These are phyloP conservation scores for Calamus simplicifolius DNA, from an alignment of 176 grass and related monocot species.

Conservation along the genomic window DNA sequence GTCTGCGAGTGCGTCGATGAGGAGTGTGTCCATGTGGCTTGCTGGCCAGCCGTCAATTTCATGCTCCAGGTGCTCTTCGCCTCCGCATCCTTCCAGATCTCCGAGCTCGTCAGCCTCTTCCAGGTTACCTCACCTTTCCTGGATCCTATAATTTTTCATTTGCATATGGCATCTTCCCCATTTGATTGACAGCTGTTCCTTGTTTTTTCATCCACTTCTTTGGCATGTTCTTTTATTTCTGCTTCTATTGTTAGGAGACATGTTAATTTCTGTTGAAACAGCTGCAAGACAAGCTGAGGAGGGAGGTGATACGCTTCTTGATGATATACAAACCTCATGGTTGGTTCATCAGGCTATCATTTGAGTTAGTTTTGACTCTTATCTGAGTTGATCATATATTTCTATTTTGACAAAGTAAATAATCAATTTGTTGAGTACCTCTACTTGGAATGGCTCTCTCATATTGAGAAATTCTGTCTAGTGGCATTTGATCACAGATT, in stretches of 20 bases:
- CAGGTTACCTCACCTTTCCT: neutral
- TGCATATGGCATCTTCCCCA: too few species aligned
- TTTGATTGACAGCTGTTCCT: neutral
- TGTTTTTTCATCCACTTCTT: conserved; percentile 12
- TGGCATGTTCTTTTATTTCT: conserved; percentile 12
- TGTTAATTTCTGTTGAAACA: conserved; percentile 87
- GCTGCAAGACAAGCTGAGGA: conserved; percentile 87
- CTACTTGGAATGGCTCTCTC: too few species aligned
- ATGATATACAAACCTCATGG: conserved; percentile 71
- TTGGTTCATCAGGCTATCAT: conserved; percentile 17
- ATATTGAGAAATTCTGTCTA: too few species aligned
- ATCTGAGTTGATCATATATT: too few species aligned
- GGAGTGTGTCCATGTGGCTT: conserved; percentile 54
- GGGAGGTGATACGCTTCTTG: conserved; percentile 76
- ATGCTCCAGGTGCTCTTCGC: conserved; percentile 18
- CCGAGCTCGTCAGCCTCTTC: conserved; percentile 14
- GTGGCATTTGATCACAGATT: conserved; percentile 9
- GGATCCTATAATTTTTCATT: neutral
- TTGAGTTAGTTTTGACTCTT: too few species aligned
- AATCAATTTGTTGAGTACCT: too few species aligned
- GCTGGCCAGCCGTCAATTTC: conserved; percentile 24
- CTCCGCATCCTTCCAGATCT: conserved; percentile 9
- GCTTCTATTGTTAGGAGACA: conserved; percentile 75
- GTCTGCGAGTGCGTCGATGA: conserved; percentile 86
- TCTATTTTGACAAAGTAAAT: too few species aligned